Base-by-base conservation (phyloP, 192 early-diverging fungal species). In the Physocladia obscura region DNA sequence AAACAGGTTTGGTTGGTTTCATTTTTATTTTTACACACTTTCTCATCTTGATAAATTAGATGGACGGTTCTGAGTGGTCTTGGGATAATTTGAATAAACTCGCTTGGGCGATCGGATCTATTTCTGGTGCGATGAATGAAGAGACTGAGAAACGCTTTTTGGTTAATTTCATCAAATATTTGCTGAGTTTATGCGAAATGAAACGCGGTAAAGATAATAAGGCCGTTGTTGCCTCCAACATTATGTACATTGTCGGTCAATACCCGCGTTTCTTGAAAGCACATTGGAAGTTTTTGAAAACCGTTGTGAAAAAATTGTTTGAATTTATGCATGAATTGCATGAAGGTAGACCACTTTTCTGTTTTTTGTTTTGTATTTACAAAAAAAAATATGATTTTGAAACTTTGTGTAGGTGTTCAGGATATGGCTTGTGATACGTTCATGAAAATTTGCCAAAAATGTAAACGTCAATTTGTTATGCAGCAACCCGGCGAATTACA, bases 351-450 rank as follows among this genome's bases (percentile, higher is more conserved):
- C 35, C 40, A 40, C 19, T 27, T 67, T 54, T 50, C 11, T 22
- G 37, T 26, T 70, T 1, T 39, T 6, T n/a, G 49, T 4, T 61
- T 56, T 49, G 24, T 48, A 71, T 37, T 38, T 40, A 2, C 36
- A 3, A 22, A 3, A 8, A 3, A 2, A 19, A 49, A 8, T 36
- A 58, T 32, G 58, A 34, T 6, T 24, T 22, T 50, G 17, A 6
- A 79, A 36, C 29, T 21, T 32, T 34, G n/a, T 36, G 50, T 58
- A 84, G 81, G 97, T 80, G 97, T 99, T 48, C 96, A 97, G 76
- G 97, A 99, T 79, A 99, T 99, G 97, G 97, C 97, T 34, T 99
- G 97, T 80, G 97, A 99, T 81, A 98, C 97, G 3, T 98, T 98
- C 80, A 97, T 98, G 71, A 99, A 97, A 73, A 99, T 99, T 75